These are phyloP conservation scores for Stachybotrys chlorohalonatus DNA, from an alignment of 2,329 filamentous ascomycete species.

Conservation along the genomic window DNA sequence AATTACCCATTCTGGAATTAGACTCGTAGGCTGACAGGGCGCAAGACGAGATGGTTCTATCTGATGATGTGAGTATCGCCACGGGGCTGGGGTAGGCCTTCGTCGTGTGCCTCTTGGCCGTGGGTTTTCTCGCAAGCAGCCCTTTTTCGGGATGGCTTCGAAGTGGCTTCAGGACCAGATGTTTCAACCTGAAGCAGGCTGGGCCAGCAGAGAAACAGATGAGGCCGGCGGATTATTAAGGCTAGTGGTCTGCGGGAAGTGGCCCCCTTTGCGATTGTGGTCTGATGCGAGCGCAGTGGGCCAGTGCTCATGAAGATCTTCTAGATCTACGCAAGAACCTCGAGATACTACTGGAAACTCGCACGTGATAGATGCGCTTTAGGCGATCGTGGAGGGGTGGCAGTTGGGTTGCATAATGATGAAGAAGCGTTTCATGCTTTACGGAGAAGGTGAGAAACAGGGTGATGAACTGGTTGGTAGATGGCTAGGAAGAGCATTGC, in stretches of 20 bases:
- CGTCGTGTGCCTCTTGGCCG: neutral
- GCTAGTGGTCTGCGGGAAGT: neutral
- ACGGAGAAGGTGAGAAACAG: too few relatives aligned
- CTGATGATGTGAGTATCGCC: neutral
- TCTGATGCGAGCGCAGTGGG: neutral
- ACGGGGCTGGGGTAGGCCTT: neutral
- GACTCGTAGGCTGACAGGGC: neutral
- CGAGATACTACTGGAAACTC: neutral
- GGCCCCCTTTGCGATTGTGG: neutral
- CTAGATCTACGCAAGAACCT: neutral
- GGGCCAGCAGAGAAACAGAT: neutral
- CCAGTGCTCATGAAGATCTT: neutral
- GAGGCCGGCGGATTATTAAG: neutral
- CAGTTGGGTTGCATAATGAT: neutral
- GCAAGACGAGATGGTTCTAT: neutral
- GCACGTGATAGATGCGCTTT: neutral
- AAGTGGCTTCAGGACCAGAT: neutral
- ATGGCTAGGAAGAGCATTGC: too few relatives aligned
- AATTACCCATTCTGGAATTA: too few relatives aligned
- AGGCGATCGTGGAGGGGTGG: neutral
- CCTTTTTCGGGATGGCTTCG: conserved; percentile 1
- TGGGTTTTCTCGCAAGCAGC: neutral
- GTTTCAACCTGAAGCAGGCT: neutral
- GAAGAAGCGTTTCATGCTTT: too few relatives aligned
- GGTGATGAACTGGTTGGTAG: too few relatives aligned